Base-by-base conservation (phyloP, 2,329 filamentous ascomycete species). In the Alternaria angustiovoidea region DNA sequence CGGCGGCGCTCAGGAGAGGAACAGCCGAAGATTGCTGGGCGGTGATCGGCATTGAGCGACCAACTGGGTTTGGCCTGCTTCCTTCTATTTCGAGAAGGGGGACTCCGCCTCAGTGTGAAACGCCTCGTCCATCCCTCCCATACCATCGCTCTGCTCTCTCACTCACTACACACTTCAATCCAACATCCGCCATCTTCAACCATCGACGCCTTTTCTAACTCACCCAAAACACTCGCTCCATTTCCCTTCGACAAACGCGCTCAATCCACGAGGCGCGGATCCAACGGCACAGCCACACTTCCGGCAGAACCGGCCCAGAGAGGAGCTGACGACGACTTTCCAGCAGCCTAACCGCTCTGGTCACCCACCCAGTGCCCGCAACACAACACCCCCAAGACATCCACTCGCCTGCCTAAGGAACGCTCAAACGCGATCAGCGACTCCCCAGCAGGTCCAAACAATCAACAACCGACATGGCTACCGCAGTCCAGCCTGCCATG, bases 261-360 rank as follows among this genome's bases (percentile, higher is more conserved):
- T 38, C 43, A 36, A 14, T 14, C 20, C 39, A 52, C 14, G 41
- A 42, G 44, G 20, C 59, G 42, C 46, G 54, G 46, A 53, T 36
- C 34, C 42, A 28, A 12, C 59, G 62, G 63, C 72, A 69, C 65
- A 75, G 73, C 75, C 72, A 75, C 73, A 61, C 49, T 43, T 54
- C 65, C 73, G 72, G 72, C 69, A 64, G 51, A 68, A 60, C 68
- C 71, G 72, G 74, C 64, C 65, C 66, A 70, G 67, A 65, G 70
- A 69, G 71, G 70, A 76, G 74, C 74, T 75, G 66, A 74, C 74
- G 75, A 73, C 72, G 71, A 71, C 73, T 76, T 65, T 71, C 66
- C 59, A 66, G 65, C 59, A 69, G 72, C 67, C 74, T 75, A 75
- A 70, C 72, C 72, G 62, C 64, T 66, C 67, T 59, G 54, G 70